Percentiles rank a stretch among this genome's conserved stretches.
Evolutionary conservation across 108 stramenopile species (phyloP).

Genomic region (Skeletonema potamos): DNA sequence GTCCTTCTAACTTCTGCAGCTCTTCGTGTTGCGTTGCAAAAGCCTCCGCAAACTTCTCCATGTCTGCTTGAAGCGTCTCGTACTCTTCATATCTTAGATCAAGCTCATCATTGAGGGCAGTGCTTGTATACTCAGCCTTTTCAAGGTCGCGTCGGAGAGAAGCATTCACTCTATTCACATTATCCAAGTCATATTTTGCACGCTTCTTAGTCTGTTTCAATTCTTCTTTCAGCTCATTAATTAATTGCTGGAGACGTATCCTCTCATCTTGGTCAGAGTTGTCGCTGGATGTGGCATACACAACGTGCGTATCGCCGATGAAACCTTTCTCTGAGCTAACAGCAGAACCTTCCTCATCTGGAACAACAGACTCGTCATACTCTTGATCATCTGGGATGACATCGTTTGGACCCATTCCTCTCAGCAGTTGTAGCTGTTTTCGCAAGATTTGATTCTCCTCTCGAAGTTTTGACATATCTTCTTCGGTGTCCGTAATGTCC

Average conservation of each 20-base stretch:
- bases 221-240: conserved; percentile 13
- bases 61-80: conserved; percentile 31
- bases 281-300: conserved; percentile 11
- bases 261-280: conserved; percentile 16
- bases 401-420: conserved; percentile 2
- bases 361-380: conserved; percentile 34
- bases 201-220: conserved; percentile 9
- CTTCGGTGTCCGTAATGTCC: conserved; percentile 20
- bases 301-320: background rate
- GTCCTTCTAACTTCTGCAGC: conserved; percentile 12
- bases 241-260: conserved; percentile 11
- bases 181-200: conserved; percentile 34
- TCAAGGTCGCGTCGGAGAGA: conserved; percentile 29
- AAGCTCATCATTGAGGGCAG: conserved; percentile 12
- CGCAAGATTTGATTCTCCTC: conserved; percentile 33
- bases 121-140: conserved; percentile 6
- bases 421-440: conserved; percentile 17
- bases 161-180: conserved; percentile 29
- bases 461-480: conserved; percentile 17
- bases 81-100: conserved; percentile 7
- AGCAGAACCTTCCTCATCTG: conserved; percentile 13
- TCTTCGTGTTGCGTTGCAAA: conserved; percentile 31
- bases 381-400: conserved; percentile 9
- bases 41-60: conserved; percentile 37
- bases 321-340: conserved; percentile 3